Percentiles rank a stretch among this genome's conserved stretches.
phyloP scores from a whole-genome alignment of 2,329 filamentous ascomycete species.

The Sporothrix brunneoviolacea region DNA sequence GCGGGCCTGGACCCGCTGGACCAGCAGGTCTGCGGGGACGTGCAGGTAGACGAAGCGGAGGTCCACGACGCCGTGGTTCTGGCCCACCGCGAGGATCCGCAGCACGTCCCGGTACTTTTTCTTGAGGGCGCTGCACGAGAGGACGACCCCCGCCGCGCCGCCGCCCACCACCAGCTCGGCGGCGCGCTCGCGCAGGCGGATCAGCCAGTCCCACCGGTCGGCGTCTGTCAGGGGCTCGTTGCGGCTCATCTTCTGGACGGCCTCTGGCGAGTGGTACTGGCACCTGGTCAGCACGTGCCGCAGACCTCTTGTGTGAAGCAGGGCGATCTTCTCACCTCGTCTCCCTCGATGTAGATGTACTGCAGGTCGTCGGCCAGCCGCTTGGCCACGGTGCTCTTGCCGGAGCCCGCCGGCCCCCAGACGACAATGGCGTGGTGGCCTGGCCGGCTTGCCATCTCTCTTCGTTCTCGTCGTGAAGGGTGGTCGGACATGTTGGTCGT shows the following conservation, averaged over 20 bases:
- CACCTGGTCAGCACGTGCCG: no score
- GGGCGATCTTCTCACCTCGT: no score
- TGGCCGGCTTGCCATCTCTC: background rate
- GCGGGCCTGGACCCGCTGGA: background rate
- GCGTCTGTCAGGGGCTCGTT: background rate
- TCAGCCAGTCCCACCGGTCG: background rate
- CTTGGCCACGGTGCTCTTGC: background rate
- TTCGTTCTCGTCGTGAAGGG: no score
- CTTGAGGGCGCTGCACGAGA: background rate
- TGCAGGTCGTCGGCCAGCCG: background rate
- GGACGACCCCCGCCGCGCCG: background rate
- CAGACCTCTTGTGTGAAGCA: no score
- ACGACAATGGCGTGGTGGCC: background rate
- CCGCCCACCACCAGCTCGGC: background rate
- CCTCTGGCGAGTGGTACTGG: background rate
- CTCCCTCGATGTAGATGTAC: background rate
- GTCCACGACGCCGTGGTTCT: background rate
- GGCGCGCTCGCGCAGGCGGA: background rate
- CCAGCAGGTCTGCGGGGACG: background rate
- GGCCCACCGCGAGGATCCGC: background rate
- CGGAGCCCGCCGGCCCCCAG: background rate
- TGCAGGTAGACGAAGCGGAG: background rate
- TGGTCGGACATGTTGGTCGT: no score
- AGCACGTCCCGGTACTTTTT: constrained; percentile 5
- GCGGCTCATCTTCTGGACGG: background rate